Base-by-base conservation (phyloP, 441 rosid species). In the Jatropha multifida region DNA sequence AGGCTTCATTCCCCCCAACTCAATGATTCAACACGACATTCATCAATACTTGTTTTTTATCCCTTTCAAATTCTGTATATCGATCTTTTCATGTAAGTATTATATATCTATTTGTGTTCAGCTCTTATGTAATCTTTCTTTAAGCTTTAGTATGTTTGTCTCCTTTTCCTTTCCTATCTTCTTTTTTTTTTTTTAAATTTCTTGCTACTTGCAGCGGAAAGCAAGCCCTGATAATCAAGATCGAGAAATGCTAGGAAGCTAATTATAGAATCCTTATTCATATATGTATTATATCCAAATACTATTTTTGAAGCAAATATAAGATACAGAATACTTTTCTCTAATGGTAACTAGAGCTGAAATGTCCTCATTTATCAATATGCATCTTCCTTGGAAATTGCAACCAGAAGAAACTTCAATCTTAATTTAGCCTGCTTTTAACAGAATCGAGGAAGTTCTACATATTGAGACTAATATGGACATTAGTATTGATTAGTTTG, bases 1-100 rank as follows among this genome's bases (percentile, higher is more conserved):
- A 91, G 97, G 96, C 94, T 93, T 93, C 96, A 90, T 93, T 87
- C 93, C 94, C 90, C 93, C 72, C 86, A 88, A 86, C 92, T 74
- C 13, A 63, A 63, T 32, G 32, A 65, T 48, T 48, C 52, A 32
- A 32, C 32, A 32, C 32, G 32, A 32, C 32, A 32, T 32, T 32
- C 48, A 44, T 44, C 48, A 44, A 44, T 6, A 7, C 48, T 5
- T 7, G 8, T 44, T 44, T 4, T 44, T 44, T 7, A 7, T 44
- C 48, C 9, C 48, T 44, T 44, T 10, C 48, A 44, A 44, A 23
- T 23, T 23, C 23, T 23, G 23, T 23, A 23, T 23, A 23, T 23
- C 23, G 23, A 23, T 23, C 23, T 23, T 23, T 23, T 23, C 23
- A 23, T 23, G 23, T 23, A 23, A 23, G 23, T 23, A 23, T 23